Base-by-base conservation (phyloP, 306 rosid species). In the Fagus sylvatica region DNA sequence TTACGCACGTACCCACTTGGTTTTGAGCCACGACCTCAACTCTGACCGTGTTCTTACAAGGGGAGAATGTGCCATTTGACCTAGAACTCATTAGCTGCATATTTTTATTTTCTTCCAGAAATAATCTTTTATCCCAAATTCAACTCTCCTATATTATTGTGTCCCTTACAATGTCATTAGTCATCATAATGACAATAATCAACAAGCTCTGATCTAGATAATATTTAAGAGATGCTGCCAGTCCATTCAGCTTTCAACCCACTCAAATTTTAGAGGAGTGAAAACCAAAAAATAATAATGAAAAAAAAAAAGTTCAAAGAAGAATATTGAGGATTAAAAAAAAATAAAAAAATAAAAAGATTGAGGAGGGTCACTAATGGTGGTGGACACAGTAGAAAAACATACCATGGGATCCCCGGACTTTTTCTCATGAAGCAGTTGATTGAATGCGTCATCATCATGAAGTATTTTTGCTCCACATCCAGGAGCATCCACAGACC, bases 381-480 rank as follows among this genome's bases (percentile, higher is more conserved):
- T n/a, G 12, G 2, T 0, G 1, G 3, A 49, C 3, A 41, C 6
- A 17, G 7, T 17, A 51, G 17, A 16, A 64, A 76, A 64, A 15
- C 74, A 16, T 81, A 82, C 85, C 81, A 37, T 77, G 8, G 73
- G 71, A 34, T 77, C 57, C 60, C 17, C 40, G 1, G 40, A 42
- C 72, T 66, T 73, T 6, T 54, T 65, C 22, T 71, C 73, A 17
- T 37, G 75, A 75, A 64, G 75, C 59, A 42, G 57, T 43, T 36
- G 60, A 76, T 75, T 83, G 13, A 36, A 19, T 34, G 41, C 81
- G 54, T 57, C 80, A 57, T 49, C 79, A 19, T 84, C 75, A 62
- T 82, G 80, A 48, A 90, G 59, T 71, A 90, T 74, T 83, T 85
- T 90, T 6, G 93, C 96, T 51, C 96, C 96, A 59, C 79, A 80